Percentiles rank a stretch among this genome's conserved stretches.
Conservation (phyloP, 2,329 filamentous ascomycete genomes). For the Byssochlamys sp. region DNA sequence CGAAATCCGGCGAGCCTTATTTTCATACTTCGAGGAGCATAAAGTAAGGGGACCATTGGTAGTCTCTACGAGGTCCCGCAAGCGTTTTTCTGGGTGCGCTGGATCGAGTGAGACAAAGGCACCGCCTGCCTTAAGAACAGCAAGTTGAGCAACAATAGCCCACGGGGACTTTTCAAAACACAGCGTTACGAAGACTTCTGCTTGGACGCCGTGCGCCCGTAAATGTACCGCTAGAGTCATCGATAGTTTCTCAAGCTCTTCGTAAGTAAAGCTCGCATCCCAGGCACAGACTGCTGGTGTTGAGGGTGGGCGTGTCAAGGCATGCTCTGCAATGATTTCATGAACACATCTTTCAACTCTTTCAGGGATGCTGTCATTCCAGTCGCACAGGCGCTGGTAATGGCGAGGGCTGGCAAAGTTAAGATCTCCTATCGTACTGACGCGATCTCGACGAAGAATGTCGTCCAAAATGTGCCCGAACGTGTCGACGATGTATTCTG, state of each 20-base stretch:
- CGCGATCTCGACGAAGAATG: slow-evolving; percentile 11
- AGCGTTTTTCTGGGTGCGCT: slow-evolving; percentile 27
- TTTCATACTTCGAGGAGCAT: slow-evolving; percentile 20
- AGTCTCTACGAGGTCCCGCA: slow-evolving; percentile 26
- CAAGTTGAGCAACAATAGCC: slow-evolving; percentile 33
- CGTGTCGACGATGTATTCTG: slow-evolving; percentile 21
- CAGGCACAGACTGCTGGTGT: slow-evolving; percentile 25
- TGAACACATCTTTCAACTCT: slow-evolving; percentile 25
- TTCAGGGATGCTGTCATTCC: slow-evolving; percentile 23
- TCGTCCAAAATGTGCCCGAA: slow-evolving; percentile 25
- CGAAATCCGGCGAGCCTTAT: slow-evolving; percentile 21
- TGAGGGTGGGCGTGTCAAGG: slow-evolving; percentile 10
- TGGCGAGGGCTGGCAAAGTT: slow-evolving; percentile 23
- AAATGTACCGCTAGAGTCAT: slow-evolving; percentile 29
- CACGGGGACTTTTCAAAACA: slow-evolving; percentile 38
- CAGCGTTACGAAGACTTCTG: slow-evolving; percentile 30
- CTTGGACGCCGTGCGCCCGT: slow-evolving; percentile 27
- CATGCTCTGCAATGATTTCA: slow-evolving; percentile 27
- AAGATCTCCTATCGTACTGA: slow-evolving; percentile 16
- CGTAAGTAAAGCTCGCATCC: slow-evolving; percentile 29
- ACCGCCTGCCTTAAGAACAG: slow-evolving; percentile 33
- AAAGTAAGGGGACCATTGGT: slow-evolving; percentile 26
- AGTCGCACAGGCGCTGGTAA: slow-evolving; percentile 21
- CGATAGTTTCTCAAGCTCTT: slow-evolving; percentile 28
- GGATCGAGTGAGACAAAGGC: slow-evolving; percentile 36